Evolutionary conservation across 257 asterid genomes (phyloP).

Genomic region (Nicotiana obtusifolia): DNA sequence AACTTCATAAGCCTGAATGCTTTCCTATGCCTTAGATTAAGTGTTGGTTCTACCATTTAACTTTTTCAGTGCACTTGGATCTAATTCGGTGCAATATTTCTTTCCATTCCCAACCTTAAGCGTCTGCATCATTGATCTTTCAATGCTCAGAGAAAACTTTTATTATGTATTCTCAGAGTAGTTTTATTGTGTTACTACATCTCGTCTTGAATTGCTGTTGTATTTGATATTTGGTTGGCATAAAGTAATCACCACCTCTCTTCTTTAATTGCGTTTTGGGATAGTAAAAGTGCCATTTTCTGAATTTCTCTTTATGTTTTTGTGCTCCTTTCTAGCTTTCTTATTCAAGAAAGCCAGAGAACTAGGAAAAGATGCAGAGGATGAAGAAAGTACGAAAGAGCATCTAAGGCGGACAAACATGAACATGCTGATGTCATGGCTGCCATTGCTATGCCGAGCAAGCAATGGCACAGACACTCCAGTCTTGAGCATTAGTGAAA

Average conservation of each 20-base stretch:
- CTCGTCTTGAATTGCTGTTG: not conserved
- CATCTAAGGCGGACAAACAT: conserved; percentile 44
- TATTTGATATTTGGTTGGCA: not conserved
- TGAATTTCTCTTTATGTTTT: not conserved
- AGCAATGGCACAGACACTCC: conserved; percentile 75
- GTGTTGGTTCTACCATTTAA: too few species aligned
- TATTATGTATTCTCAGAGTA: not conserved
- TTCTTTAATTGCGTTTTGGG: not conserved
- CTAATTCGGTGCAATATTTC: too few species aligned
- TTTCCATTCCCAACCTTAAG: too few species aligned
- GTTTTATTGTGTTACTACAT: not conserved
- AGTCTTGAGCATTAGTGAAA: conserved; percentile 46
- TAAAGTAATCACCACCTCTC: not conserved
- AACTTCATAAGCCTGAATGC: too few species aligned
- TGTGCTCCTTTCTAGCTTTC: conserved; percentile 41
- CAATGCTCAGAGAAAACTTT: not conserved
- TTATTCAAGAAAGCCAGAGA: conserved; percentile 65
- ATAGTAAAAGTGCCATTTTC: not conserved
- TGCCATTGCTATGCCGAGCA: conserved; percentile 78
- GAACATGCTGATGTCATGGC: conserved; percentile 66
- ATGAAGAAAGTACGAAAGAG: conserved; percentile 18
- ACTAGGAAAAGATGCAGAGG: conserved; percentile 19
- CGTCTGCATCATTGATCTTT: too few species aligned
- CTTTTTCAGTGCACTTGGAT: too few species aligned
- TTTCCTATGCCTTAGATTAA: too few species aligned